phyloP scores from a whole-genome alignment of 352 stramenopile species.

The Phytophthora nicotianae region DNA sequence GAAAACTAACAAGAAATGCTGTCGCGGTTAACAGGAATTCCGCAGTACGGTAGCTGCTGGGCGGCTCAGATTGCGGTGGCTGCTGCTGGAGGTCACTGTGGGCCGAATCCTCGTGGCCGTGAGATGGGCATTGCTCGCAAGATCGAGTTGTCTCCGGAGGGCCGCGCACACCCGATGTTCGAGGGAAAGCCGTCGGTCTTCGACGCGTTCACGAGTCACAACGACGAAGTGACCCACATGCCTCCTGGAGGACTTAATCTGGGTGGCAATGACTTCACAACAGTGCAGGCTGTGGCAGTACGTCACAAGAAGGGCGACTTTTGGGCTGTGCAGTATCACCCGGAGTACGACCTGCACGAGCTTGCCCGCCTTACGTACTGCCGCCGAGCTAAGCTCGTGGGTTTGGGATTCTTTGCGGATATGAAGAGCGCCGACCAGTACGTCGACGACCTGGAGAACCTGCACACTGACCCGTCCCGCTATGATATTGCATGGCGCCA shows the following conservation, averaged over 20 bases:
- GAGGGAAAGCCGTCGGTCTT: constrained; percentile 83
- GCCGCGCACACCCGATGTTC: constrained; percentile 80
- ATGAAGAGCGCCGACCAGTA: constrained; percentile 75
- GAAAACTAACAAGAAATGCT: constrained; percentile 10
- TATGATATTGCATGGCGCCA: constrained; percentile 83
- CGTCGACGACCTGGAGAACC: constrained; percentile 74
- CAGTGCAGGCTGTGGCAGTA: constrained; percentile 75
- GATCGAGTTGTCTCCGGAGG: constrained; percentile 74
- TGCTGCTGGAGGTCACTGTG: constrained; percentile 66
- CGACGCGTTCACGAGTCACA: constrained; percentile 83
- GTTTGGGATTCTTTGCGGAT: constrained; percentile 74
- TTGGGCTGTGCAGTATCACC: constrained; percentile 86
- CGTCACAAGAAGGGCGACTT: constrained; percentile 83
- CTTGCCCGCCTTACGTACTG: constrained; percentile 78
- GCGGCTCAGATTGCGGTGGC: constrained; percentile 79
- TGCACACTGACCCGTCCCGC: constrained; percentile 71
- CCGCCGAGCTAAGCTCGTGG: constrained; percentile 64
- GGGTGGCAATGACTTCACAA: constrained; percentile 70
- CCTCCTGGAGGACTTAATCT: constrained; percentile 61
- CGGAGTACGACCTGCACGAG: constrained; percentile 85
- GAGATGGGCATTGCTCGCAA: constrained; percentile 84
- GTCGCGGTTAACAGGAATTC: constrained; percentile 41
- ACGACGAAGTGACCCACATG: constrained; percentile 84
- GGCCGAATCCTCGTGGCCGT: constrained; percentile 64
- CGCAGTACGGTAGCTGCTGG: constrained; percentile 85